Evolutionary conservation across 495 filamentous ascomycete species (phyloP), one percentile per base, ranked within the genome.

Genomic region (Xylaria castorea): DNA sequence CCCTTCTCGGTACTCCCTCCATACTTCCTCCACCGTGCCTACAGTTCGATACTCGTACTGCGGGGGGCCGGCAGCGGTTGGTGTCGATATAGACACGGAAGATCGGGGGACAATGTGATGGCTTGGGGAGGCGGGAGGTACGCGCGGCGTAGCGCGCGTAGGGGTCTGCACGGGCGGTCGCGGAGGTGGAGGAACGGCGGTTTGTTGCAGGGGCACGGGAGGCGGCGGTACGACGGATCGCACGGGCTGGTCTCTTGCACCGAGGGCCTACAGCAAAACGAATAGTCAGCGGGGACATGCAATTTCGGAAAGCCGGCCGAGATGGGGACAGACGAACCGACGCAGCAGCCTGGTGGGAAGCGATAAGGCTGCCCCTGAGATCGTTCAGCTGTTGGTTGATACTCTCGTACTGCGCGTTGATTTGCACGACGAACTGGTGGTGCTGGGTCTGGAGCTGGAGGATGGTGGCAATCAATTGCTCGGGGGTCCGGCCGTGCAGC

Each of bases 1-100:
- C 9, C 79, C 79, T 53, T 81, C 76, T 14, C 79, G 79, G 25
- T 81, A 81, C 57, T 81, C 79, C 51, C 66, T 76, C 79, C 79
- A 81, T 18, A 81, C 77, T n/a, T 79, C 79, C 58, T 78, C 77
- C 5, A 81, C 79, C 7, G 79, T 78, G 20, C 66, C 74, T 5
- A 79, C 77, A 3, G 79, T 76, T 62, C 79, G 73, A 34, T 79
- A 81, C 50, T 80, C 77, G 40, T 78, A 80, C 62, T 78, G 76
- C 34, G 78, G 78, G 18, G 76, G 78, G 12, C 73, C 74, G 30
- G 76, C 70, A 9, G 71, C 22, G 4, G 65, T 36, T 3, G 78
- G 73, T 61, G 72, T 71, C 12, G 78, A 75, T 25, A 73, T 74
- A 46, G 73, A 73, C 22, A 66, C 72, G 3, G 73, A 55, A 14